Evolutionary conservation across 768 basidiomycete species (phyloP).

Genomic region (Peribolospora kevripleyi): DNA sequence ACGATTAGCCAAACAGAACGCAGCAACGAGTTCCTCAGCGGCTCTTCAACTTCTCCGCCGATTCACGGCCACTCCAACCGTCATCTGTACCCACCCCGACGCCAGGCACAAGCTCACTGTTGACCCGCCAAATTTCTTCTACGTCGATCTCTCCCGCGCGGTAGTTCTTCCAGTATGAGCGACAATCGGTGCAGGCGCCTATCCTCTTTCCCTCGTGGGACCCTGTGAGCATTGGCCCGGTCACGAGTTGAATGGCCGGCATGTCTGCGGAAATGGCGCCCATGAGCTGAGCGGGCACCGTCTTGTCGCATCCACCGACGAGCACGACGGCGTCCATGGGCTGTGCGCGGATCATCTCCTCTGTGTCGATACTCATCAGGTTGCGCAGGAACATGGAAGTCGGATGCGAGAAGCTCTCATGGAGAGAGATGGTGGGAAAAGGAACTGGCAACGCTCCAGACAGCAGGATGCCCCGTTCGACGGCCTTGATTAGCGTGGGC

Average conservation of each 20-base stretch:
- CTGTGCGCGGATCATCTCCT: constrained; percentile 15
- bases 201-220: constrained; percentile 7
- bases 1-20: no score
- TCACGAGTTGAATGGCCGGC: constrained; percentile 14
- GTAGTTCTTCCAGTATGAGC: no score
- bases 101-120: no score
- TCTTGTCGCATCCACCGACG: constrained; percentile 13
- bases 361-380: constrained; percentile 16
- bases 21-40: no score
- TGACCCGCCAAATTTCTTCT: no score
- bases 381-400: constrained; percentile 15
- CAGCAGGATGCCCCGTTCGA: no score
- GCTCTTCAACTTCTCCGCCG: no score
- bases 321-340: constrained; percentile 16
- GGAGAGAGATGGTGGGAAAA: constrained; percentile 15
- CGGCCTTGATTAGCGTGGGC: no score
- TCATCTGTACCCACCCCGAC: no score
- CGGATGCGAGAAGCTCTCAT: constrained; percentile 14
- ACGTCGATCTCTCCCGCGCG: no score
- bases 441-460: constrained; percentile 10
- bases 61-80: no score
- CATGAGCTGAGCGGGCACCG: constrained; percentile 17
- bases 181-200: no score
- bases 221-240: constrained; percentile 14
- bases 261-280: constrained; percentile 13